A percentile compares a stretch with the other conserved stretches of the same genome.
These are phyloP conservation scores for Pichia sp. DNA, from an alignment of 1,139 yeast genomes.

Conservation along the genomic window DNA sequence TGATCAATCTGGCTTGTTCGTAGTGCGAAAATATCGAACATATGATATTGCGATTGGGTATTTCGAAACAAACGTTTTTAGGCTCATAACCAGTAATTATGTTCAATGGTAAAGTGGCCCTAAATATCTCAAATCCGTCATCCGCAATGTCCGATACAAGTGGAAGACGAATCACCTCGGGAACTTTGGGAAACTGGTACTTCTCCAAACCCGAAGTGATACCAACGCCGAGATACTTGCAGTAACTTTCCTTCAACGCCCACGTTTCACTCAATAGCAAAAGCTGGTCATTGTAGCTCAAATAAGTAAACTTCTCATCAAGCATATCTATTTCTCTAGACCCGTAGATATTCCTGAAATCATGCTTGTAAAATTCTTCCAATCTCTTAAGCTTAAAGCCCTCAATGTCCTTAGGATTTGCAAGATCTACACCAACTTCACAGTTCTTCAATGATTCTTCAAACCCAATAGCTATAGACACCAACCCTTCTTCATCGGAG, in stretches of 20 bases:
- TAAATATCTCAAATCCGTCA: not conserved
- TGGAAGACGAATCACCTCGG: not conserved
- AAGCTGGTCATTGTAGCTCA: slow-evolving; percentile 12
- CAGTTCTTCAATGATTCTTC: slow-evolving; percentile 18
- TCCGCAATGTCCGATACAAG: too few species aligned
- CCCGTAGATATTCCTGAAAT: slow-evolving; percentile 46
- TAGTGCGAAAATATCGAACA: slow-evolving; percentile 13
- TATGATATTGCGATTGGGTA: slow-evolving; percentile 5
- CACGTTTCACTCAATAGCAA: slow-evolving; percentile 44
- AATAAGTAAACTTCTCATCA: slow-evolving; percentile 3
- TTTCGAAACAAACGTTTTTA: slow-evolving; percentile 3
- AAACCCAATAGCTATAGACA: slow-evolving; percentile 37
- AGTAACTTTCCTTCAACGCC: slow-evolving; percentile 69
- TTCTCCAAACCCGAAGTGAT: slow-evolving; percentile 42
- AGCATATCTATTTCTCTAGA: slow-evolving; percentile 33
- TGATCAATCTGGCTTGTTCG: slow-evolving; percentile 1
- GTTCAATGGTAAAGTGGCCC: slow-evolving; percentile 1
- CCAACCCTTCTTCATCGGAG: slow-evolving; percentile 50
- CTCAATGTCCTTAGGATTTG: slow-evolving; percentile 42
- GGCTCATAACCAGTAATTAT: slow-evolving; percentile 3
- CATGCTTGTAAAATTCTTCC: slow-evolving; percentile 29
- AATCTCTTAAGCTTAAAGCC: slow-evolving; percentile 25
- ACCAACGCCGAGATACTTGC: slow-evolving; percentile 58
- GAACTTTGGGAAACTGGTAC: slow-evolving; percentile 22
- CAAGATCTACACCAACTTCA: slow-evolving; percentile 54